Conservation (phyloP, 2,329 filamentous ascomycete genomes). For the Pyricularia grisea region DNA sequence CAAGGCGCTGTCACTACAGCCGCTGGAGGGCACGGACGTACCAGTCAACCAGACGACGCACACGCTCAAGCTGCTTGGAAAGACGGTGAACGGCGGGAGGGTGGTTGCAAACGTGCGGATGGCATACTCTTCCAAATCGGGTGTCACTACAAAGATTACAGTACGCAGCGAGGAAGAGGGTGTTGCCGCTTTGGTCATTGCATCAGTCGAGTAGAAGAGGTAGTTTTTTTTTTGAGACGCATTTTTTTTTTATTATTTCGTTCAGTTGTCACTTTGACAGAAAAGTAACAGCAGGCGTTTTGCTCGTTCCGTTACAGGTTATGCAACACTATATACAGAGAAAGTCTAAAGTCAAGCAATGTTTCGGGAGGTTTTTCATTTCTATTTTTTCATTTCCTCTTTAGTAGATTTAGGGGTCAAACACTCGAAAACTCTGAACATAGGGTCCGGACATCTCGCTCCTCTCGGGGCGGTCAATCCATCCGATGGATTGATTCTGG, state of each 20-base stretch:
- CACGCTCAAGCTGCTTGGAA: constrained; percentile 90
- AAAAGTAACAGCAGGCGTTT: neutral
- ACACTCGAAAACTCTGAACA: neutral
- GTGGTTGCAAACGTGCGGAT: constrained; percentile 84
- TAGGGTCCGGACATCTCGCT: neutral
- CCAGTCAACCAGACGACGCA: constrained; percentile 83
- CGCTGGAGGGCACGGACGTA: constrained; percentile 88
- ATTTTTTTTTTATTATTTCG: neutral
- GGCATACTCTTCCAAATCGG: constrained; percentile 86
- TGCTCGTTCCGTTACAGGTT: neutral
- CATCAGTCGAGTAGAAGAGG: constrained; percentile 59
- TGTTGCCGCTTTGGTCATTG: constrained; percentile 75
- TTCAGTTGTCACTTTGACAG: neutral
- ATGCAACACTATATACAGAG: neutral
- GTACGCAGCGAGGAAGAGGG: constrained; percentile 89
- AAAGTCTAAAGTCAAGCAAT: neutral
- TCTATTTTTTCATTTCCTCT: no score
- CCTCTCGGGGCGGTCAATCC: neutral
- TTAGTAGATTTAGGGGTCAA: neutral
- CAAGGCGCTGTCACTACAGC: constrained; percentile 80
- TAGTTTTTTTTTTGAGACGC: neutral
- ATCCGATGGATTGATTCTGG: neutral
- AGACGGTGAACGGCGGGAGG: constrained; percentile 82
- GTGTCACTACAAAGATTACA: constrained; percentile 92
- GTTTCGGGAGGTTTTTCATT: neutral